Evolutionary conservation across 441 rosid genomes (phyloP), one percentile per base, ranked within the genome.

Genomic region (Erysimum cheiri): DNA sequence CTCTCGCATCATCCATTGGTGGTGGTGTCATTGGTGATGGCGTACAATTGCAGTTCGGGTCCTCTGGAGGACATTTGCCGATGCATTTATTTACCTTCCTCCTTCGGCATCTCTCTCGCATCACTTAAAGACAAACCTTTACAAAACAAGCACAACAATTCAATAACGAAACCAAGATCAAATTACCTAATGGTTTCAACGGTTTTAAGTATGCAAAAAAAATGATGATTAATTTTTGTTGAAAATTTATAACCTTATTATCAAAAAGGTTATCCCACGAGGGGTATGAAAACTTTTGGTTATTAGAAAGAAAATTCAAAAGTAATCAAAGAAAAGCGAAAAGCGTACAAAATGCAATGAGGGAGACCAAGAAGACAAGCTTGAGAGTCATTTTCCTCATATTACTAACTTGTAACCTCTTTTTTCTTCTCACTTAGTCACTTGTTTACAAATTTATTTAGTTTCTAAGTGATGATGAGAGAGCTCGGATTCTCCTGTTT

Each of bases 261-360:
- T 43, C 17, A 43, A 14, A 43, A 1, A 43, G 48, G 1, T 0
- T 14, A 12, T 40, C 5, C 14, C 15, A 40, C 17, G 14, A 19
- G n/a, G 2, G 32, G 8, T 49, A 49, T 12, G 14, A 11, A 24
- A 1, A 1, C 3, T 49, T 10, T 50, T 50, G 55, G 14, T 26
- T 13, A 3, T 28, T 13, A 28, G 2, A 28, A 28, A 13, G 10
- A 52, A 50, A 48, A 26, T 0, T 13, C 4, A 13, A 12, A 28
- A 52, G 19, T 9, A 6, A 53, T n/a, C 3, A 11, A 22, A 22
- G 31, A 28, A 50, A 47, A 24, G 33, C 4, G n/a, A 52, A 53
- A 22, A 53, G 22, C 12, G 22, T 64, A 75, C 78, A 63, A 39
- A 75, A 57, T 56, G 46, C 56, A 40, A 64, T 7, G 58, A 74